A percentile compares a stretch with the other conserved stretches of the same genome.
Conservation (phyloP, 2,329 filamentous ascomycete genomes). For the Fusarium tricinctum region DNA sequence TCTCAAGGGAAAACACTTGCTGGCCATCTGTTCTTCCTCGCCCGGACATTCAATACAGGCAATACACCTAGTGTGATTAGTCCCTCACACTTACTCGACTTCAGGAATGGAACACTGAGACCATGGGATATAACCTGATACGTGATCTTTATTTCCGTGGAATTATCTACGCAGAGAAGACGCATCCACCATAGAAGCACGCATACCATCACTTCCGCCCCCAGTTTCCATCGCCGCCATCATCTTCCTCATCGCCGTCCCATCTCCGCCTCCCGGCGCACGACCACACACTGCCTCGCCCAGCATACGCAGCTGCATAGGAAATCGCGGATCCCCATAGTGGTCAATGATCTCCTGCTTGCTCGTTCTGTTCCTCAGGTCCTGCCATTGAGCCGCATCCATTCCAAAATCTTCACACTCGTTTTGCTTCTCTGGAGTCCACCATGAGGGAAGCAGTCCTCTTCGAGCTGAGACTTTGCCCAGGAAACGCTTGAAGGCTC, state of each 20-base stretch:
- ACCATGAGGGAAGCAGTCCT: conserved; percentile 61
- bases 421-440: conserved; percentile 55
- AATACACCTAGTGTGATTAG: too few species aligned
- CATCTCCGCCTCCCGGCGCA: conserved; percentile 50
- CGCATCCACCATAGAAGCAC: conserved; percentile 5
- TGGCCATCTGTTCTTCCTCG: too few species aligned
- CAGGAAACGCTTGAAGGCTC: conserved; percentile 58
- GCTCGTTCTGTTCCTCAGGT: conserved; percentile 36
- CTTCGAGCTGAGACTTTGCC: conserved; percentile 31
- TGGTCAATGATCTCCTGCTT: conserved; percentile 58
- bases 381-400: conserved; percentile 48
- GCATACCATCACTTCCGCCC: not conserved
- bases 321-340: conserved; percentile 60
- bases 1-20: too few species aligned
- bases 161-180: conserved; percentile 1
- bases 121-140: too few species aligned
- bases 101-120: too few species aligned
- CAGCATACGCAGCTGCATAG: conserved; percentile 66
- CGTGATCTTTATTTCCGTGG: not conserved
- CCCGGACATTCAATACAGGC: too few species aligned
- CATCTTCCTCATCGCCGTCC: conserved; percentile 43
- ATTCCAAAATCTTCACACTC: conserved; percentile 57
- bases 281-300: conserved; percentile 57
- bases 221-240: conserved; percentile 44
- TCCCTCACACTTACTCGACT: too few species aligned